Conservation (phyloP, 169 alveolate genomes). For the Eimeria tenella region DNA sequence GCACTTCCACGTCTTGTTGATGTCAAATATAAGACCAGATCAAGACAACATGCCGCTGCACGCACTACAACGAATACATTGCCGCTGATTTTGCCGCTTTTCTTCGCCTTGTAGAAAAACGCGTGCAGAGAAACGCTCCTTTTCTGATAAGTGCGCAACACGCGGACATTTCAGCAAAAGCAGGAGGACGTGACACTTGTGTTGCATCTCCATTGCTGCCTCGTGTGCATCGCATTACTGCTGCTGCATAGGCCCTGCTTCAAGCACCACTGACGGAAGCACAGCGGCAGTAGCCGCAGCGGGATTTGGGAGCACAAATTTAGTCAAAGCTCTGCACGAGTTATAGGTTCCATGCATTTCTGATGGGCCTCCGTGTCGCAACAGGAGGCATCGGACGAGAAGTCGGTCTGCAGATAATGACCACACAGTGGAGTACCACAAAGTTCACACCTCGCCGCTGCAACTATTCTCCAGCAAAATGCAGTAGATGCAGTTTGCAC, state of each 20-base stretch:
- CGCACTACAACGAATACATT: too few species aligned
- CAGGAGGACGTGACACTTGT: neutral
- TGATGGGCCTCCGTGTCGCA: slow-evolving; percentile 90
- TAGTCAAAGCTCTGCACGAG: slow-evolving; percentile 45
- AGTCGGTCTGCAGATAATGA: slow-evolving; percentile 84
- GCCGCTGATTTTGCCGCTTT: too few species aligned
- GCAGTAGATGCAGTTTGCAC: neutral
- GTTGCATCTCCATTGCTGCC: neutral
- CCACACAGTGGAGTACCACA: neutral
- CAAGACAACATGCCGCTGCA: too few species aligned
- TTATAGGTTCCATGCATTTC: slow-evolving; percentile 86
- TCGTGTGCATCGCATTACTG: neutral
- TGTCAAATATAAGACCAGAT: too few species aligned
- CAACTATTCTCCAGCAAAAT: neutral
- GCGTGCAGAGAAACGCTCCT: too few species aligned
- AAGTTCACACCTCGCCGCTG: neutral
- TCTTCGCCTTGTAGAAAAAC: too few species aligned
- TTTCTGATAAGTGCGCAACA: too few species aligned
- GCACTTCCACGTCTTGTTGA: too few species aligned
- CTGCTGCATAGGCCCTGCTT: neutral
- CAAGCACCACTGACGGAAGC: neutral
- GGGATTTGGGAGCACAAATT: neutral
- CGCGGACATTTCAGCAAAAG: neutral
- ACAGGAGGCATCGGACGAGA: slow-evolving; percentile 84
- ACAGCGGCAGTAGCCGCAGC: neutral